Conservation (phyloP, 768 basidiomycete genomes). For the Amanita fuliginea region DNA sequence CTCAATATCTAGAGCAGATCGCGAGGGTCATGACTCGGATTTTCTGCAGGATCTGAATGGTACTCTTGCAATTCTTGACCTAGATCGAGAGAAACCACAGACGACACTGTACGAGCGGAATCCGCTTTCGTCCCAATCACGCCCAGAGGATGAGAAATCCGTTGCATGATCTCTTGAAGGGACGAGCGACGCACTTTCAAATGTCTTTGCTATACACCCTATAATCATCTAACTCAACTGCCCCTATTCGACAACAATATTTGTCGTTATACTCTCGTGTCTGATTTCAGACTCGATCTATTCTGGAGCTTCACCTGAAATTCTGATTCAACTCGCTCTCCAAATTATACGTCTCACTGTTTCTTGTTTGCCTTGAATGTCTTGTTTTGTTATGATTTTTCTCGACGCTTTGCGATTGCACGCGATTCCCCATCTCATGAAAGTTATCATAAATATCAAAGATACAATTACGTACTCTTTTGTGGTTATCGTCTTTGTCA, state of each 20-base stretch:
- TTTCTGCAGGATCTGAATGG: slow-evolving; percentile 62
- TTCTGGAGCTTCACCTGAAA: not conserved
- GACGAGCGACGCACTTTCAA: not conserved
- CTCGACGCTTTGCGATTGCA: slow-evolving; percentile 4
- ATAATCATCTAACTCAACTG: slow-evolving; percentile 3
- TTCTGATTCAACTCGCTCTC: slow-evolving; percentile 3
- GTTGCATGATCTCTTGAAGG: not conserved
- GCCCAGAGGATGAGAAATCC: not conserved
- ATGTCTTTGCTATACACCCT: not conserved
- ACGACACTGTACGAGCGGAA: not conserved
- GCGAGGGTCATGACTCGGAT: slow-evolving; percentile 32
- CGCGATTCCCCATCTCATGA: slow-evolving; percentile 6
- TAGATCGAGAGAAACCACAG: slow-evolving; percentile 26
- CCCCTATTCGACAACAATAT: slow-evolving; percentile 2
- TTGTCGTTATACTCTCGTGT: slow-evolving; percentile 5
- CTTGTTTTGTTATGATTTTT: slow-evolving; percentile 7
- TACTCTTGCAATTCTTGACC: slow-evolving; percentile 63
- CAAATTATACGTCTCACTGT: not conserved
- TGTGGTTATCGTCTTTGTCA: not conserved
- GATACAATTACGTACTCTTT: not conserved
- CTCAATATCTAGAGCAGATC: slow-evolving; percentile 7
- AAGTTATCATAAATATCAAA: slow-evolving; percentile 4
- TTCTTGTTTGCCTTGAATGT: slow-evolving; percentile 4
- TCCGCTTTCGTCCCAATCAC: not conserved
- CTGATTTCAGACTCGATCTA: slow-evolving; percentile 7